Evolutionary conservation across 148 eudicot genomes (phyloP), one percentile per base, ranked within the genome.

Genomic region (Fagopyrum esculentum): DNA sequence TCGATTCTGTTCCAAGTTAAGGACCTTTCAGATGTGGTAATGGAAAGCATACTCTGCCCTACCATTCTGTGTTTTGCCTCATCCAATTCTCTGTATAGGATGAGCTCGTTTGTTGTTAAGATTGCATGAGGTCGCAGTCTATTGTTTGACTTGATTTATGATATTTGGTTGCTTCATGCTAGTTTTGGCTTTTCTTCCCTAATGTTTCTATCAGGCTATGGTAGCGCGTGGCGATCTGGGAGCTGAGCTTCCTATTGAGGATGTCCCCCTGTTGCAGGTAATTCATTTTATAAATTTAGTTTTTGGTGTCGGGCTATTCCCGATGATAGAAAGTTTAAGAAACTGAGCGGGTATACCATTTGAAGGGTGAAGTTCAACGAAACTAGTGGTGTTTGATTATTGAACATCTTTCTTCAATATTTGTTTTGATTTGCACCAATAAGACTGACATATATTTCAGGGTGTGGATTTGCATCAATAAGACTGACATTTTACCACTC

Each of bases 161-260:
- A 57, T 6, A 19, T 57, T 19, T 57, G 30, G 63, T 57, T 57
- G 19, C 19, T 26, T 57, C 10, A 57, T 57, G 11, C 7, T 57
- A 26, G n/a, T 57, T 6, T 52, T 57, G 10, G 29, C 1, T 19
- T 19, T 17, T 56, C 61, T 57, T 57, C 9, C 22, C 63, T 17
- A 6, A 5, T 26, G 35, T 22, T 57, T 17, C 8, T 63, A 66
- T 66, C 71, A 95, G 99, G 99, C 99, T 60, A 95, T 95, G 99
- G 99, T 95, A 69, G 99, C 99, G 77, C 99, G 99, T 83, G 99
- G 99, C 55, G 99, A 95, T 80, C 92, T 95, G 76, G 99, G 99
- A 84, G 99, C 99, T 71, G 99, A 95, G 86, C 96, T 95, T 79
- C 99, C 99, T 69, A 92, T 95, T 77, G 99, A 95, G 84, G 99